Conservation (phyloP, 106 monocot species). For the Allium sativum region DNA sequence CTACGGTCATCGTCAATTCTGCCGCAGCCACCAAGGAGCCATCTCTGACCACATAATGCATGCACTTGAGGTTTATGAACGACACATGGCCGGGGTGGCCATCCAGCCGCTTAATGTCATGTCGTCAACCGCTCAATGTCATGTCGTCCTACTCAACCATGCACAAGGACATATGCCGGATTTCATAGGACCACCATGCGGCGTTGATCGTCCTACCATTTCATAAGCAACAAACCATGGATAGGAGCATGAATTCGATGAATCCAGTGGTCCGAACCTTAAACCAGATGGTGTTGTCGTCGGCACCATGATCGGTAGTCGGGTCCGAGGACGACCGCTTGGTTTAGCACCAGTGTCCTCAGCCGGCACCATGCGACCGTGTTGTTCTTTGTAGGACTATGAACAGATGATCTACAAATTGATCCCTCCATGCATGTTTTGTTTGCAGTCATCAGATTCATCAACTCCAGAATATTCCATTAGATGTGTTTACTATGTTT, state of each 20-base stretch:
- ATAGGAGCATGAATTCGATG: constrained; percentile 51
- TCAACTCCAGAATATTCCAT: too few species aligned
- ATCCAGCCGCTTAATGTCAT: too few species aligned
- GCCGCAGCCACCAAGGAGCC: constrained; percentile 10
- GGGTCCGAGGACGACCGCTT: constrained; percentile 13
- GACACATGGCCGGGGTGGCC: constrained; percentile 38
- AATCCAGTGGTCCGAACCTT: constrained; percentile 44
- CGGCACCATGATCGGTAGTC: constrained; percentile 61
- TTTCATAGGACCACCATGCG: constrained; percentile 37
- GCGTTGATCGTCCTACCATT: constrained; percentile 68
- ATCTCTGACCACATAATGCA: constrained; percentile 13
- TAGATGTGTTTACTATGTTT: too few species aligned
- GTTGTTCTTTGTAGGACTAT: constrained; percentile 16
- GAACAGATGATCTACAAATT: too few species aligned
- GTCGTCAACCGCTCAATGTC: too few species aligned
- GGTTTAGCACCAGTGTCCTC: neutral
- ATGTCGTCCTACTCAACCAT: constrained; percentile 66
- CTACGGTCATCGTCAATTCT: constrained; percentile 16
- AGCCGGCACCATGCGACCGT: constrained; percentile 4
- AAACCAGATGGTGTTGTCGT: constrained; percentile 35
- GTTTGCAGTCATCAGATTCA: too few species aligned
- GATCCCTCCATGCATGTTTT: too few species aligned
- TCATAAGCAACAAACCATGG: constrained; percentile 65
- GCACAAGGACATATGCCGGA: constrained; percentile 55
- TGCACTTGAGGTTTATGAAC: constrained; percentile 46